Percentiles rank a stretch among this genome's conserved stretches.
Conservation (phyloP, 352 stramenopile species). For the Globisporangium paroecandrum region DNA sequence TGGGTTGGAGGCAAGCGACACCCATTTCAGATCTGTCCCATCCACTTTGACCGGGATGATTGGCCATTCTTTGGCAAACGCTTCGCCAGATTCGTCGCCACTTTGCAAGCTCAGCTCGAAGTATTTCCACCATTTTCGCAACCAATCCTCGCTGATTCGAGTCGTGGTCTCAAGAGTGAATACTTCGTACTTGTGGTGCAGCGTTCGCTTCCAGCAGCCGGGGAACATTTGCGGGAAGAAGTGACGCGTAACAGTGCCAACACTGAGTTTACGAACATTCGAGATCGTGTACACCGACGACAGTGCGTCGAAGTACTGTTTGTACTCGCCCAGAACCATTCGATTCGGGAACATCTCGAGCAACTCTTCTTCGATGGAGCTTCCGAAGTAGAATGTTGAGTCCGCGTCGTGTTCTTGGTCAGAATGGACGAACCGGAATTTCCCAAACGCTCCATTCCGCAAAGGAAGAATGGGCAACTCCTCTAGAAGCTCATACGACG, state of each 20-base stretch:
- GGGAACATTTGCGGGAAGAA: slow-evolving; percentile 47
- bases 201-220: slow-evolving; percentile 27
- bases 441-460: slow-evolving; percentile 39
- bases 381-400: slow-evolving; percentile 40
- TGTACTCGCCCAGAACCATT: slow-evolving; percentile 37
- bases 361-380: slow-evolving; percentile 44
- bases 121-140: slow-evolving; percentile 50
- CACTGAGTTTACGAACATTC: slow-evolving; percentile 40
- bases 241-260: slow-evolving; percentile 25
- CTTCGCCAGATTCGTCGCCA: slow-evolving; percentile 22
- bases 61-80: slow-evolving; percentile 35
- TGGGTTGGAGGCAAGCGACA: slow-evolving; percentile 27
- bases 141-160: slow-evolving; percentile 35
- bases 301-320: slow-evolving; percentile 42
- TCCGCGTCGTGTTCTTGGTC: slow-evolving; percentile 7
- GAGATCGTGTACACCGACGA: slow-evolving; percentile 35
- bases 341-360: slow-evolving; percentile 39
- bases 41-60: slow-evolving; percentile 34
- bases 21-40: slow-evolving; percentile 25
- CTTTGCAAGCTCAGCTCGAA: slow-evolving; percentile 34
- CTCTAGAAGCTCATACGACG: slow-evolving; percentile 25
- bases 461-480: slow-evolving; percentile 44
- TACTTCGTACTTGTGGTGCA: slow-evolving; percentile 20
- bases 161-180: slow-evolving; percentile 24
- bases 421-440: slow-evolving; percentile 24